phyloP scores from a whole-genome alignment of 2,329 filamentous ascomycete species.

The Thermothelomyces thermophilus region DNA sequence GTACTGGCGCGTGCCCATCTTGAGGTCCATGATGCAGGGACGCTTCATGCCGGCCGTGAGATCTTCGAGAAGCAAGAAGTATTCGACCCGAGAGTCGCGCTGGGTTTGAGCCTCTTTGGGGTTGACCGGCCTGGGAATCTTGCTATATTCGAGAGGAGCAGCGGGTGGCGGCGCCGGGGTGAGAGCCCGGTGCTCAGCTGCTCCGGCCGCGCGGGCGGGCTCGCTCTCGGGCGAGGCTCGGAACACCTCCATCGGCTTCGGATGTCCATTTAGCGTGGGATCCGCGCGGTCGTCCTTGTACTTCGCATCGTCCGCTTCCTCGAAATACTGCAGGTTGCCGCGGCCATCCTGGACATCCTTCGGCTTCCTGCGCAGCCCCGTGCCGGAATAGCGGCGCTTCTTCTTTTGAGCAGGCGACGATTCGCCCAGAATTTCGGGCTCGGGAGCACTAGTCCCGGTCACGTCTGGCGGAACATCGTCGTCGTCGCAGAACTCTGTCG shows the following conservation, averaged over 20 bases:
- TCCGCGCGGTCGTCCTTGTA: slow-evolving; percentile 64
- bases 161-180: slow-evolving; percentile 29
- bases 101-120: slow-evolving; percentile 69
- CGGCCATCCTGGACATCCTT: slow-evolving; percentile 62
- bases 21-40: slow-evolving; percentile 93
- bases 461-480: slow-evolving; percentile 45
- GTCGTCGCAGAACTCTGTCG: slow-evolving; percentile 24
- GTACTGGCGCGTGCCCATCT: slow-evolving; percentile 98
- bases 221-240: slow-evolving; percentile 10
- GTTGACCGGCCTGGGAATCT: slow-evolving; percentile 58
- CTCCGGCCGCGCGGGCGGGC: neutral
- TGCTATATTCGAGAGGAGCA: slow-evolving; percentile 31
- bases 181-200: neutral
- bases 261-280: slow-evolving; percentile 9
- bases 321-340: slow-evolving; percentile 82
- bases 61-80: slow-evolving; percentile 89
- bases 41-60: slow-evolving; percentile 93
- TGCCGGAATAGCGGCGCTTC: slow-evolving; percentile 77
- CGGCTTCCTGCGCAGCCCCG: slow-evolving; percentile 69
- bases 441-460: slow-evolving; percentile 58
- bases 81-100: slow-evolving; percentile 66
- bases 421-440: slow-evolving; percentile 48
- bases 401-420: slow-evolving; percentile 40
- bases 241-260: slow-evolving; percentile 11
- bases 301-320: slow-evolving; percentile 78